Evolutionary conservation across 345 rosid species (phyloP).

Genomic region (Dovyalis caffra): DNA sequence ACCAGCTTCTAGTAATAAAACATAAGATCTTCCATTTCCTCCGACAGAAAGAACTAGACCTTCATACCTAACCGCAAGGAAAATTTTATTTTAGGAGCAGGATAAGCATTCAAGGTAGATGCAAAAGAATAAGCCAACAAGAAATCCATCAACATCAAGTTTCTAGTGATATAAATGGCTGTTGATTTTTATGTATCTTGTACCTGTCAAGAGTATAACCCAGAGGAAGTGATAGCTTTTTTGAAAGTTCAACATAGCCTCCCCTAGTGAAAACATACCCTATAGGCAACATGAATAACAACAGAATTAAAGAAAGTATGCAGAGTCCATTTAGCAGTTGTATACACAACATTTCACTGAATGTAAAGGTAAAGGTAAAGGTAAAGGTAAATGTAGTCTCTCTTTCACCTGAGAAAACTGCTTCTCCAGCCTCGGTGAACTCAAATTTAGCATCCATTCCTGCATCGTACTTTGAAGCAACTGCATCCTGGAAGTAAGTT

Average conservation of each 20-base stretch:
- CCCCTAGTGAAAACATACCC: constrained; percentile 92
- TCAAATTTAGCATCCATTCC: constrained; percentile 95
- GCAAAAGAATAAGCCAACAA: background rate
- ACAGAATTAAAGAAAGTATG: constrained; percentile 9
- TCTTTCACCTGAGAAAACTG: constrained; percentile 77
- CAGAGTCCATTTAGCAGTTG: too few species aligned
- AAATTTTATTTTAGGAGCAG: background rate
- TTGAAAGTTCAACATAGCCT: constrained; percentile 87
- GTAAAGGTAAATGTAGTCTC: too few species aligned
- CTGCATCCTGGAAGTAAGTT: constrained; percentile 80
- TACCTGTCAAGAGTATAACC: constrained; percentile 95
- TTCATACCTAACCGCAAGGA: constrained; percentile 60
- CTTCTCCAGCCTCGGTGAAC: constrained; percentile 73
- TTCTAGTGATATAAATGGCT: background rate
- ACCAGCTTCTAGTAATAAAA: constrained; percentile 91
- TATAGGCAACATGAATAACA: constrained; percentile 26
- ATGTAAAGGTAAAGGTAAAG: background rate
- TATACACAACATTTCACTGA: background rate
- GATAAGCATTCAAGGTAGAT: constrained; percentile 1
- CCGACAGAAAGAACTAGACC: constrained; percentile 91
- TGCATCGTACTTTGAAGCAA: constrained; percentile 80
- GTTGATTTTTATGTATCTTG: background rate
- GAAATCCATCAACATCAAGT: background rate
- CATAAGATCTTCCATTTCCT: constrained; percentile 92
- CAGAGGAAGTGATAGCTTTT: constrained; percentile 68